Evolutionary conservation across 208 protist genomes (phyloP).

Genomic region (Trypanosoma conorhini): DNA sequence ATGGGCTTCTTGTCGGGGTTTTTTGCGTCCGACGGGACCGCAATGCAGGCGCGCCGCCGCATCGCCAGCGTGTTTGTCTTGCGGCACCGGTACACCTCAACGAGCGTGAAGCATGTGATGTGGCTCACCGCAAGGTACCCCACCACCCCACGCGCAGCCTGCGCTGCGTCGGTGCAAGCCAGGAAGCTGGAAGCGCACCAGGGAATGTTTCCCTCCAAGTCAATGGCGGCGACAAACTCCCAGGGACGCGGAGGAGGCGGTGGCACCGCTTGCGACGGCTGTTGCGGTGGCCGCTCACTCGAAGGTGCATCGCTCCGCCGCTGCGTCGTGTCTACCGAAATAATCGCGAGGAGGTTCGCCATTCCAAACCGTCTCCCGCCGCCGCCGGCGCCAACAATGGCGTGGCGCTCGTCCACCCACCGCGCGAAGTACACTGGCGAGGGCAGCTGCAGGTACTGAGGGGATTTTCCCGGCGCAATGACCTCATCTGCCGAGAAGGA

Average conservation of each 20-base stretch:
- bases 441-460: constrained; percentile 63
- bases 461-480: constrained; percentile 40
- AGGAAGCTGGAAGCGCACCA: constrained; percentile 81
- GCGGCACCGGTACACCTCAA: constrained; percentile 38
- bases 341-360: constrained; percentile 71
- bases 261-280: neutral
- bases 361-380: constrained; percentile 85
- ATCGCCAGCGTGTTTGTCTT: constrained; percentile 33
- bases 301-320: neutral
- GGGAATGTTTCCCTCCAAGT: constrained; percentile 72
- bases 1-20: constrained; percentile 91
- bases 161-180: constrained; percentile 28
- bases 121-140: constrained; percentile 77
- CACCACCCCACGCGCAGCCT: constrained; percentile 31
- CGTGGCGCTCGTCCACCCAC: constrained; percentile 62
- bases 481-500: constrained; percentile 36
- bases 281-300: neutral
- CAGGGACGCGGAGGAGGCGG: constrained; percentile 28
- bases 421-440: constrained; percentile 78
- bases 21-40: constrained; percentile 50
- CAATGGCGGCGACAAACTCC: constrained; percentile 57
- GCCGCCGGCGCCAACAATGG: constrained; percentile 76
- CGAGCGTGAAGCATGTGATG: constrained; percentile 58
- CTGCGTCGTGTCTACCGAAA: constrained; percentile 35
- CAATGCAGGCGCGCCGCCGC: constrained; percentile 48